These are phyloP conservation scores for Dunaliella primolecta DNA, from an alignment of 139 green algal species.

Conservation along the genomic window DNA sequence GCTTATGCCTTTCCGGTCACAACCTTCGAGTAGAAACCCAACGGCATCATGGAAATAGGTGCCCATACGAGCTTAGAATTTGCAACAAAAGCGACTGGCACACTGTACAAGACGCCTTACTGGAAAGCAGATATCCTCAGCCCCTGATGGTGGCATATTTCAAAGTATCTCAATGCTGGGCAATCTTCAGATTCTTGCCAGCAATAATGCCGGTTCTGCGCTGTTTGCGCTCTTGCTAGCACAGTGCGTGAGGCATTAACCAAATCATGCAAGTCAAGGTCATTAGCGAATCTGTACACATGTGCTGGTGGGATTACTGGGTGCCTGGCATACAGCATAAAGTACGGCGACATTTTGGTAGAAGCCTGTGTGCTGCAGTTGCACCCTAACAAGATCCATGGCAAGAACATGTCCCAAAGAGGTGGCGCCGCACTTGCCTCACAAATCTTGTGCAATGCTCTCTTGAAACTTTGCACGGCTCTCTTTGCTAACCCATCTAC, in stretches of 20 bases:
- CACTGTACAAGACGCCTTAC: too few species aligned
- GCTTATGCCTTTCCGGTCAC: too few species aligned
- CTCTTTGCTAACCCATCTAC: slow-evolving; percentile 11
- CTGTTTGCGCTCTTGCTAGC: background rate
- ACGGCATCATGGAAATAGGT: too few species aligned
- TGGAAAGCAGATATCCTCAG: too few species aligned
- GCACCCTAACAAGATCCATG: slow-evolving; percentile 16
- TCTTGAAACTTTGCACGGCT: slow-evolving; percentile 19
- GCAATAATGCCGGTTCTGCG: background rate
- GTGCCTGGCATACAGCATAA: slow-evolving; percentile 20
- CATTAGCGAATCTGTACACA: background rate
- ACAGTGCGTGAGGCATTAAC: background rate
- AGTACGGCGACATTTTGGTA: slow-evolving; percentile 15
- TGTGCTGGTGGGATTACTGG: slow-evolving; percentile 17
- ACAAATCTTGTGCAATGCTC: background rate
- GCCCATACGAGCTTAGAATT: too few species aligned
- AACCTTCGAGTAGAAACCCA: too few species aligned
- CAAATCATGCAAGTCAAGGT: slow-evolving; percentile 7
- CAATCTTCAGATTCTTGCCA: background rate
- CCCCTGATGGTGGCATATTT: too few species aligned
- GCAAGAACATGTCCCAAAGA: slow-evolving; percentile 12
- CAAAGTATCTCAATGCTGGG: background rate
- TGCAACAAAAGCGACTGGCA: too few species aligned
- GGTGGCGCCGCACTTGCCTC: background rate
- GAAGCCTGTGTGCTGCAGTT: background rate